Evolutionary conservation across 2,329 filamentous ascomycete genomes (phyloP).

Genomic region (Grosmannia serpens): DNA sequence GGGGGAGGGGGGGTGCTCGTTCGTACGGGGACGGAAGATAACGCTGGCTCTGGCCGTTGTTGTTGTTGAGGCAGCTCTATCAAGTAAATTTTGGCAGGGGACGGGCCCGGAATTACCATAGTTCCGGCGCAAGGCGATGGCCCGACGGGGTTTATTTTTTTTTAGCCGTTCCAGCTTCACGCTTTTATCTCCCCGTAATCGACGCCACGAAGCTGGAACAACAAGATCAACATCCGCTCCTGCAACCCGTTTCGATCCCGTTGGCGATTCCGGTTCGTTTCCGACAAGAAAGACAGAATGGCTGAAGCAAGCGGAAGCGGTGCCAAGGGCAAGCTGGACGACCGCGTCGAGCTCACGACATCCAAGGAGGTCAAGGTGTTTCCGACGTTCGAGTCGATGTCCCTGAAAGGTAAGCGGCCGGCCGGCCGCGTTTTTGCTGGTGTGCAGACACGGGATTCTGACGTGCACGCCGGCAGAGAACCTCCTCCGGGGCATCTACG

Average conservation of each 20-base stretch:
- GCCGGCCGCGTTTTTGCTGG: not conserved
- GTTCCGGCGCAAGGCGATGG: not conserved
- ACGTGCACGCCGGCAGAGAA: slow-evolving; percentile 49
- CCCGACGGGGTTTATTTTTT: not conserved
- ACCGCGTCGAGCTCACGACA: slow-evolving; percentile 96
- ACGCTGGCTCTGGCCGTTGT: too few relatives aligned
- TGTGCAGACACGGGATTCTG: not conserved
- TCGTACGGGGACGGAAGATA: too few relatives aligned
- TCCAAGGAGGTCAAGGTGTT: slow-evolving; percentile 96
- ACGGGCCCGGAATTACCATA: not conserved
- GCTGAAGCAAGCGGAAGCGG: slow-evolving; percentile 50
- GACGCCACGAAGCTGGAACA: not conserved
- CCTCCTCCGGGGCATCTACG: slow-evolving; percentile 91
- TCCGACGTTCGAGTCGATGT: slow-evolving; percentile 91
- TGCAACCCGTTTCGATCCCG: not conserved
- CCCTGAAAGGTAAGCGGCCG: slow-evolving; percentile 57
- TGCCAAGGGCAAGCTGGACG: slow-evolving; percentile 59
- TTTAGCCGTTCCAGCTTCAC: not conserved
- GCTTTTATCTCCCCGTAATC: not conserved
- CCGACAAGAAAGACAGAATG: slow-evolving; percentile 41
- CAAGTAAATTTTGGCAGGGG: not conserved
- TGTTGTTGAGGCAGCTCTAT: not conserved
- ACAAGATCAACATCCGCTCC: not conserved
- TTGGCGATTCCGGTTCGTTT: not conserved
- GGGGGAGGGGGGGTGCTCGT: too few relatives aligned